A percentile compares a stretch with the other conserved stretches of the same genome.
These are phyloP conservation scores for Iberis amara DNA, from an alignment of 441 rosid genomes.

Conservation along the genomic window DNA sequence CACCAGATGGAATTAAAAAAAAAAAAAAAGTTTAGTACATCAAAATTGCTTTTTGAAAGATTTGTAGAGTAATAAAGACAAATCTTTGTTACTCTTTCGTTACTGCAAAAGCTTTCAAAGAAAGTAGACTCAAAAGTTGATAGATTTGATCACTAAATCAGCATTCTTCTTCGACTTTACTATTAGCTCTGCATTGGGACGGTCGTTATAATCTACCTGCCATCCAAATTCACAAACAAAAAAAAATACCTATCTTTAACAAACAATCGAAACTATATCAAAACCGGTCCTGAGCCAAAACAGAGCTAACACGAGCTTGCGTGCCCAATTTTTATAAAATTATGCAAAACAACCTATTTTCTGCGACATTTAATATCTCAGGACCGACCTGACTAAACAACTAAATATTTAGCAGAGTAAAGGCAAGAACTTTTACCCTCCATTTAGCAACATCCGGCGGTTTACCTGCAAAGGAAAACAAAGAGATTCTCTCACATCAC, in stretches of 20 bases:
- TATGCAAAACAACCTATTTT: too few relatives aligned
- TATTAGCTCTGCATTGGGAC: conserved; percentile 77
- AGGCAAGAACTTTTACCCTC: conserved; percentile 46
- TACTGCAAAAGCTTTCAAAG: background rate
- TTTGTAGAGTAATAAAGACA: too few relatives aligned
- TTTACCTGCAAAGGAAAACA: conserved; percentile 47
- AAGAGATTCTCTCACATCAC: background rate
- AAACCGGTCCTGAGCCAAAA: too few relatives aligned
- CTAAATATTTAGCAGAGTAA: conserved; percentile 1
- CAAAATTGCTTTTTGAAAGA: too few relatives aligned
- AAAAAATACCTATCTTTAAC: background rate
- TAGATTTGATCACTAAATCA: conserved; percentile 65
- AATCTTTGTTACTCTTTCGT: background rate
- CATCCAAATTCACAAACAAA: background rate
- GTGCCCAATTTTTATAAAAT: too few relatives aligned
- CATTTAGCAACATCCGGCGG: conserved; percentile 66
- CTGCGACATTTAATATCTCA: too few relatives aligned
- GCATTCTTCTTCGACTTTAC: conserved; percentile 63
- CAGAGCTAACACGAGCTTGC: too few relatives aligned
- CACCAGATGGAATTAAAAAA: too few relatives aligned
- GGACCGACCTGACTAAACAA: background rate
- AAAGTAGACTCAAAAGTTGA: conserved; percentile 34
- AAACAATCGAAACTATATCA: background rate
- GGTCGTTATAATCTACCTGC: conserved; percentile 77
- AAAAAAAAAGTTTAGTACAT: too few relatives aligned